These are phyloP conservation scores for Geosiphon pyriformis DNA, from an alignment of 192 early-diverging fungal species.

Conservation along the genomic window DNA sequence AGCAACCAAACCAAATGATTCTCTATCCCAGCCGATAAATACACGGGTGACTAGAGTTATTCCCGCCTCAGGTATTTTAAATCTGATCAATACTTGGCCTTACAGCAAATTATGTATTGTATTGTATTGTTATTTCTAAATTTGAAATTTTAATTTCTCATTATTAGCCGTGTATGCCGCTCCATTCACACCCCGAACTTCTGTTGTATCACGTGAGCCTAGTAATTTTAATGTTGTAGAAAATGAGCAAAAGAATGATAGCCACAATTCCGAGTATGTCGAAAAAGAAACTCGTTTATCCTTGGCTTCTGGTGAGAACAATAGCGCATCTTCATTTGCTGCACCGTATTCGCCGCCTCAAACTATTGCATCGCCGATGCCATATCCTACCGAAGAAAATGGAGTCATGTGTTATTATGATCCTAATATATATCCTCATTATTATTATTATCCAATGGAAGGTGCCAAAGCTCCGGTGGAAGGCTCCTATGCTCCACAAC, in stretches of 20 bases:
- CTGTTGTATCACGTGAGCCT: background rate
- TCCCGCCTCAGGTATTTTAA: constrained; percentile 15
- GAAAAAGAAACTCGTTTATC: background rate
- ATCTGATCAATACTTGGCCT: constrained; percentile 2
- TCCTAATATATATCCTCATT: constrained; percentile 19
- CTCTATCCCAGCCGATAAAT: background rate
- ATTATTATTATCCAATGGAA: constrained; percentile 9
- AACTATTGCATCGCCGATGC: background rate
- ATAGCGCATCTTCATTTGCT: background rate
- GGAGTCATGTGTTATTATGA: constrained; percentile 24
- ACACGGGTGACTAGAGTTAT: constrained; percentile 1
- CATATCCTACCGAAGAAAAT: constrained; percentile 8
- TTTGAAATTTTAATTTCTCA: constrained; percentile 3
- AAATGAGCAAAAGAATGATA: background rate
- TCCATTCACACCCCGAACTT: constrained; percentile 12
- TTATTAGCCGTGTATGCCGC: constrained; percentile 17
- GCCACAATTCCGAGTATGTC: background rate
- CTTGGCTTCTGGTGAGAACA: background rate
- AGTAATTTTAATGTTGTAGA: background rate
- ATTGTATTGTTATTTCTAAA: background rate
- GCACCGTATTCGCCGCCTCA: background rate
- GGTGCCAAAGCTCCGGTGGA: background rate
- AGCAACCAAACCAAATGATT: background rate
- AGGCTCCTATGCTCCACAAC: background rate
- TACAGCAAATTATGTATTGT: background rate